phyloP scores from a whole-genome alignment of 2,329 filamentous ascomycete species.

The Talaromyces sp. region DNA sequence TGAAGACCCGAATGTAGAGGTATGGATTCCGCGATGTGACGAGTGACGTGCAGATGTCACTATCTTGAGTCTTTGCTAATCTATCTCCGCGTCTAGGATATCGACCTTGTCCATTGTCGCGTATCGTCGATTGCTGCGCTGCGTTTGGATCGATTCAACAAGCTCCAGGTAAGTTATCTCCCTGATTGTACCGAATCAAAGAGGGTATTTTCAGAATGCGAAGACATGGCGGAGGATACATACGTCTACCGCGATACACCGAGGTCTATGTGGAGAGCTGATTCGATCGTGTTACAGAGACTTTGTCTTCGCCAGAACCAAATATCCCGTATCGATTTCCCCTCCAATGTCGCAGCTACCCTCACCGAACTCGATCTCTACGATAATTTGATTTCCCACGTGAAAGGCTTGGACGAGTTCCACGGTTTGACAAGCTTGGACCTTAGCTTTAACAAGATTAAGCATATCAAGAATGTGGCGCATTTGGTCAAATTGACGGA shows the following conservation, averaged over 20 bases:
- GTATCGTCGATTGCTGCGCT: conserved; percentile 77
- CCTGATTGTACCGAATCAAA: conserved; percentile 2
- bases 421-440: conserved; percentile 78
- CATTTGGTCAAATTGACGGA: conserved; percentile 79
- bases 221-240: neutral
- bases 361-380: conserved; percentile 90
- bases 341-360: conserved; percentile 65
- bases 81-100: conserved; percentile 59
- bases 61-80: neutral
- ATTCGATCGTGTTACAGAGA: conserved; percentile 46
- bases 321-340: conserved; percentile 77
- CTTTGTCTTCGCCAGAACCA: conserved; percentile 92
- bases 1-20: conserved; percentile 57
- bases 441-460: conserved; percentile 98
- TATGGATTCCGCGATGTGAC: conserved; percentile 24
- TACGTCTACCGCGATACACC: neutral
- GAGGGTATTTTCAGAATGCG: neutral
- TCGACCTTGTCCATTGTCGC: conserved; percentile 87
- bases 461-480: conserved; percentile 88
- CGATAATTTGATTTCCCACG: conserved; percentile 89
- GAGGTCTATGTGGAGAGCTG: neutral
- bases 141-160: conserved; percentile 78
- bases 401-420: conserved; percentile 79
- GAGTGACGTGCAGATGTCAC: neutral
- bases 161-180: conserved; percentile 58